Evolutionary conservation across 148 eudicot genomes (phyloP), one percentile per base, ranked within the genome.

Genomic region (Simmondsia chinensis): DNA sequence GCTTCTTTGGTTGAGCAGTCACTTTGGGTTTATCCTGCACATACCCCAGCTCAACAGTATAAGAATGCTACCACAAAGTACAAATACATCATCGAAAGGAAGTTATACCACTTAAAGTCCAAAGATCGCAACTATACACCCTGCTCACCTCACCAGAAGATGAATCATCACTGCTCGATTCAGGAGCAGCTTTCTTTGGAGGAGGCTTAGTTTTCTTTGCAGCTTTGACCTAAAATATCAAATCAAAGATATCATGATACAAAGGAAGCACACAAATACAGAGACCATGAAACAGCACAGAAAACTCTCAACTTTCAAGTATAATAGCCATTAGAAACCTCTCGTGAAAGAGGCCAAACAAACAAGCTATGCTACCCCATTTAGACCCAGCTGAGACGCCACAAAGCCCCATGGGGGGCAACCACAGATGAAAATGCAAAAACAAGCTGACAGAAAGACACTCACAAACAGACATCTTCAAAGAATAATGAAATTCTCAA

Each of bases 191-290:
- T 29, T 69, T 69, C 40, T 50, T 70, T 5, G 65, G 30, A 31
- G 59, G 40, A 9, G 46, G 14, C 17, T 33, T 37, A 7, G 51
- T 13, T 43, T 59, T 68, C 43, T 70, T 70, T 24, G 14, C 27
- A 45, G 20, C 54, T n/a, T n/a, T n/a, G n/a, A n/a, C n/a, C n/a
- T n/a, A 34, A 10, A 26, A 48, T 60, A 16, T 44, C 46, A 32
- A 11, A 46, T 25, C 14, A 18, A 7, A 45, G 8, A 18, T 7
- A 5, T 0, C 10, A 9, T 3, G 27, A 49, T 6, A 39, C 17
- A 1, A 14, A 42, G 1, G 13, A 7, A 3, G 7, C 33, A 15
- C 6, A 12, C 2, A 8, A 1, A 8, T 27, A 9, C 7, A 6
- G 14, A 36, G 5, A 26, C 12, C 23, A 0, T n/a, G n/a, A n/a